Conservation (phyloP, 73 alveolate species). For the Paramecium caudatum region DNA sequence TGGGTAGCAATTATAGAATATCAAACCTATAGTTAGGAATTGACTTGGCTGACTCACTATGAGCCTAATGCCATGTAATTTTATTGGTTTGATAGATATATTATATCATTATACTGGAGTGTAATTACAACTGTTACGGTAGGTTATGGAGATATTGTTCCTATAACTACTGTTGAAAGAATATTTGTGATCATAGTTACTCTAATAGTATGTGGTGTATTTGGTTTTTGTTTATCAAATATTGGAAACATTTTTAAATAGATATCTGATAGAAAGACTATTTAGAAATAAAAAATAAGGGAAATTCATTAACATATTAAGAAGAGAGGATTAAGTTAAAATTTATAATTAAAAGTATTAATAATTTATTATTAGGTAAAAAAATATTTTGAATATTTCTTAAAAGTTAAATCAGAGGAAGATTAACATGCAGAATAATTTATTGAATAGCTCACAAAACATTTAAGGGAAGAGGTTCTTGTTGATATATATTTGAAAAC, state of each 20-base stretch:
- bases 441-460: constrained; percentile 23
- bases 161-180: constrained; percentile 87
- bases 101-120: constrained; percentile 86
- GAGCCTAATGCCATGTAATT: constrained; percentile 70
- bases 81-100: constrained; percentile 77
- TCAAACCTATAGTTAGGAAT: neutral
- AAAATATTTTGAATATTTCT: constrained; percentile 60
- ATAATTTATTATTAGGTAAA: neutral
- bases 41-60: constrained; percentile 70
- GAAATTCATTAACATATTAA: constrained; percentile 2
- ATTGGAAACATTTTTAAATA: constrained; percentile 71
- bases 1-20: constrained; percentile 71
- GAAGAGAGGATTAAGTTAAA: constrained; percentile 52
- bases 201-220: constrained; percentile 74
- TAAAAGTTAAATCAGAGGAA: constrained; percentile 21
- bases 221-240: constrained; percentile 68
- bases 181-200: constrained; percentile 77
- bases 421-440: constrained; percentile 4
- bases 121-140: constrained; percentile 85
- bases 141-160: constrained; percentile 93
- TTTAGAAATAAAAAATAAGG: constrained; percentile 10
- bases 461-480: constrained; percentile 47
- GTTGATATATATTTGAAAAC: constrained; percentile 34
- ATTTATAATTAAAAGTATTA: constrained; percentile 54
- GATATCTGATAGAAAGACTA: constrained; percentile 30